A percentile compares a stretch with the other conserved stretches of the same genome.
Conservation (phyloP, 495 filamentous ascomycete species). For the Daldinia caldariorum region DNA sequence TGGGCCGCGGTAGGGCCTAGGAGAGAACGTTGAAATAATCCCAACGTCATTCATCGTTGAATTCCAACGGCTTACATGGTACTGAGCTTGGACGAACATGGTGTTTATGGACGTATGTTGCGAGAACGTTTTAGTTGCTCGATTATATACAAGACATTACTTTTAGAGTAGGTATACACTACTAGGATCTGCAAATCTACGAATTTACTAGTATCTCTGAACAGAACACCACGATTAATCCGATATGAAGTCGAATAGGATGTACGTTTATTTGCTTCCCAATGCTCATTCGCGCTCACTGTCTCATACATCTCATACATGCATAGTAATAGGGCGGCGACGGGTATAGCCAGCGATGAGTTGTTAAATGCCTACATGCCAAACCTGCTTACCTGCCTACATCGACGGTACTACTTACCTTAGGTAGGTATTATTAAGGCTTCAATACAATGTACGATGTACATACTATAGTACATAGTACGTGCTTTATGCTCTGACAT, state of each 20-base stretch:
- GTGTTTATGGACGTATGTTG: slow-evolving; percentile 24
- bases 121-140: slow-evolving; percentile 31
- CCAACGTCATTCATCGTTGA: slow-evolving; percentile 35
- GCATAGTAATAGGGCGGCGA: not conserved
- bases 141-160: slow-evolving; percentile 24
- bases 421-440: too few species aligned
- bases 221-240: slow-evolving; percentile 33
- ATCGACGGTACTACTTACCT: too few species aligned
- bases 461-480: too few species aligned
- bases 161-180: too few species aligned
- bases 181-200: slow-evolving; percentile 22
- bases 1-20: not conserved
- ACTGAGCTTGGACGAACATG: slow-evolving; percentile 22
- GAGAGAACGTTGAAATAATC: slow-evolving; percentile 13
- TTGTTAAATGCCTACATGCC: too few species aligned
- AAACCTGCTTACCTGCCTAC: too few species aligned
- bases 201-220: slow-evolving; percentile 9
- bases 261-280: not conserved
- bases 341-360: not conserved
- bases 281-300: not conserved
- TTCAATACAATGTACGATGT: slow-evolving; percentile 13
- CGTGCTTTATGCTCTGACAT: slow-evolving; percentile 12
- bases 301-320: not conserved
- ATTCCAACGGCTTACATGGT: slow-evolving; percentile 15
- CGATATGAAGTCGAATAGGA: slow-evolving; percentile 19